Evolutionary conservation across 2,329 filamentous ascomycete genomes (phyloP).

Genomic region (Pseudogymnoascus sp.): DNA sequence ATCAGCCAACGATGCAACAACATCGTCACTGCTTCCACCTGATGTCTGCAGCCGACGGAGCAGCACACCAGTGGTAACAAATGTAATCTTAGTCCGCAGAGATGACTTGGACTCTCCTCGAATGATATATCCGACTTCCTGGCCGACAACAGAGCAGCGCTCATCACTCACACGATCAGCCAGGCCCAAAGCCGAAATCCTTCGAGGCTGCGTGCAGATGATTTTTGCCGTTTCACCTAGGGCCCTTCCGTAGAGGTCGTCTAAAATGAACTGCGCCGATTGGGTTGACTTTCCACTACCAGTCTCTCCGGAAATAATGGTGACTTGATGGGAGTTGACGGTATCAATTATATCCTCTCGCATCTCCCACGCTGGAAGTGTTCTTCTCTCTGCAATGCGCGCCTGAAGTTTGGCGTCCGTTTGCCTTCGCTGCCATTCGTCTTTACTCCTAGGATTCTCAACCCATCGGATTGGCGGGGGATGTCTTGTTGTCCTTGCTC

Average conservation of each 20-base stretch:
- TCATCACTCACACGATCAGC: slow-evolving; percentile 94
- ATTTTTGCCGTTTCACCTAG: slow-evolving; percentile 78
- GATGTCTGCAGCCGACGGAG: slow-evolving; percentile 86
- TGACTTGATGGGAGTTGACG: slow-evolving; percentile 73
- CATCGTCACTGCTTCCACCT: slow-evolving; percentile 69
- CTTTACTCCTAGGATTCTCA: slow-evolving; percentile 50
- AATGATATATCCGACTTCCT: slow-evolving; percentile 87
- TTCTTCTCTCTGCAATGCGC: slow-evolving; percentile 66
- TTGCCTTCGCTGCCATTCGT: slow-evolving; percentile 65
- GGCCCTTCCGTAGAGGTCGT: slow-evolving; percentile 72
- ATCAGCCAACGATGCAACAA: slow-evolving; percentile 73
- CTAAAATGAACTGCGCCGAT: slow-evolving; percentile 89
- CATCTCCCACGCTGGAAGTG: slow-evolving; percentile 80
- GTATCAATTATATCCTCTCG: slow-evolving; percentile 68
- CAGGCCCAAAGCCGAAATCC: slow-evolving; percentile 88
- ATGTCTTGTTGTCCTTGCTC: slow-evolving; percentile 34
- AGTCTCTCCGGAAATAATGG: slow-evolving; percentile 94
- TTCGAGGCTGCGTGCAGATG: slow-evolving; percentile 87
- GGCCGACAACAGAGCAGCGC: slow-evolving; percentile 70
- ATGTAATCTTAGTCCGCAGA: slow-evolving; percentile 75
- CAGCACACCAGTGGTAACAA: slow-evolving; percentile 91
- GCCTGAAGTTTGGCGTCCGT: slow-evolving; percentile 56
- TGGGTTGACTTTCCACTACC: slow-evolving; percentile 96
- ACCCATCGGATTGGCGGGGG: slow-evolving; percentile 58
- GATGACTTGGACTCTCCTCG: slow-evolving; percentile 78